Evolutionary conservation across 306 rosid species (phyloP), one percentile per base, ranked within the genome.

Genomic region (Cicer bijugum): DNA sequence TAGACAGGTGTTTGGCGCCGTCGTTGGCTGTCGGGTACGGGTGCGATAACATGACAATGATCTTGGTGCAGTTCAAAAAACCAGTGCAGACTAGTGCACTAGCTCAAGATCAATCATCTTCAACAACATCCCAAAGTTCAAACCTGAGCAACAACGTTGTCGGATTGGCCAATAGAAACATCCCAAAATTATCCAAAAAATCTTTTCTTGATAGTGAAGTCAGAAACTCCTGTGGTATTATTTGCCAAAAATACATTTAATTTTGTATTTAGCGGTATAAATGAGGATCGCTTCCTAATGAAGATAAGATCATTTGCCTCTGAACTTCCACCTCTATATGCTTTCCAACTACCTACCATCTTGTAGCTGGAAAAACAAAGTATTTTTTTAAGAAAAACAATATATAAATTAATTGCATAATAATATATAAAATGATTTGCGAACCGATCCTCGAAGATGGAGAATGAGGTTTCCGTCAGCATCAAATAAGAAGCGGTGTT

Each of bases 31-130:
- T 81, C 9, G 98, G 98, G 1, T 96, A 87, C 72, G 98, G 98
- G 52, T 93, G 97, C 9, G 98, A 93, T 65, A 93, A 93, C 89
- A 93, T 93, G 98, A 90, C 98, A 47, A 90, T 93, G 96, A 86
- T 93, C 66, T 80, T 93, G 83, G 96, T 93, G 56, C 98, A 89
- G 82, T 88, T 93, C 59, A 93, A 93, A 83, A 90, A 82, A 64
- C 82, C 78, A 12, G 2, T 10, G 2, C 87, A 12, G 8, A 69
- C 81, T 20, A n/a, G 52, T 73, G 71, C 75, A 20, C 66, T 81
- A 2, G 67, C 50, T 7, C 74, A 44, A 17, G 83, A 81, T 11
- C 83, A 80, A 75, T 23, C 81, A 62, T 75, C 83, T 9, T 70
- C 79, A 9, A 20, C n/a, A n/a, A n/a, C n/a, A n/a, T n/a, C n/a